Conservation (phyloP, 306 rosid genomes). For the Corylus americana region DNA sequence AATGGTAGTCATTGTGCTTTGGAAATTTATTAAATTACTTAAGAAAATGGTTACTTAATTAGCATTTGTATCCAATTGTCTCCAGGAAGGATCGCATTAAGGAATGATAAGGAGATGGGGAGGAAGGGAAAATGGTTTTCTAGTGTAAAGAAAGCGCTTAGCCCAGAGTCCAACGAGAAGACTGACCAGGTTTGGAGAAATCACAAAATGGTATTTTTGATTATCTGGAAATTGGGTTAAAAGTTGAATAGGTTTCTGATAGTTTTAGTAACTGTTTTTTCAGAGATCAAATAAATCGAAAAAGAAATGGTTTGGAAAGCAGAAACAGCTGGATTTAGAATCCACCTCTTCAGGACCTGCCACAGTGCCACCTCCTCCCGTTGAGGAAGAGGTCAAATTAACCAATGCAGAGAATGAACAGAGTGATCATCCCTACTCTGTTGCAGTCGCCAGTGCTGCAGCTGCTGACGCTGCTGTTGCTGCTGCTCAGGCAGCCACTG, state of each 20-base stretch:
- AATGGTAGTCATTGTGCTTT: not conserved
- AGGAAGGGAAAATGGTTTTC: slow-evolving; percentile 97
- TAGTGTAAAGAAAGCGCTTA: slow-evolving; percentile 88
- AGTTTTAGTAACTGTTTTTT: slow-evolving; percentile 10
- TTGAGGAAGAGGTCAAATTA: slow-evolving; percentile 54
- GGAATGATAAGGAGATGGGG: slow-evolving; percentile 90
- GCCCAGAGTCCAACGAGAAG: slow-evolving; percentile 84
- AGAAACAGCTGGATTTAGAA: slow-evolving; percentile 51
- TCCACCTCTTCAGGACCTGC: slow-evolving; percentile 43
- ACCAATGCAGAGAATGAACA: slow-evolving; percentile 52
- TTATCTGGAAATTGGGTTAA: slow-evolving; percentile 2
- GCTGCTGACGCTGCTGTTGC: slow-evolving; percentile 36
- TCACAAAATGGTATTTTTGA: not conserved
- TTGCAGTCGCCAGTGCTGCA: slow-evolving; percentile 37
- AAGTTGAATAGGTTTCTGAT: slow-evolving; percentile 23
- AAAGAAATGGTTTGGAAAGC: slow-evolving; percentile 98
- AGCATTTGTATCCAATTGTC: slow-evolving; percentile 19
- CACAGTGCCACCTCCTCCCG: slow-evolving; percentile 53
- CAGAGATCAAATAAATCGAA: slow-evolving; percentile 74
- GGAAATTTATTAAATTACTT: not conserved
- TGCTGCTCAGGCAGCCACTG: slow-evolving; percentile 40
- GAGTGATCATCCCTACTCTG: slow-evolving; percentile 40
- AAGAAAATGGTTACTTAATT: slow-evolving; percentile 4
- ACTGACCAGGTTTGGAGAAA: slow-evolving; percentile 53
- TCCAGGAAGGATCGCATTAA: slow-evolving; percentile 41